A percentile compares a stretch with the other conserved stretches of the same genome.
These are phyloP conservation scores for Garcileccinum viscosum DNA, from an alignment of 1,284 basidiomycete genomes.

Conservation along the genomic window DNA sequence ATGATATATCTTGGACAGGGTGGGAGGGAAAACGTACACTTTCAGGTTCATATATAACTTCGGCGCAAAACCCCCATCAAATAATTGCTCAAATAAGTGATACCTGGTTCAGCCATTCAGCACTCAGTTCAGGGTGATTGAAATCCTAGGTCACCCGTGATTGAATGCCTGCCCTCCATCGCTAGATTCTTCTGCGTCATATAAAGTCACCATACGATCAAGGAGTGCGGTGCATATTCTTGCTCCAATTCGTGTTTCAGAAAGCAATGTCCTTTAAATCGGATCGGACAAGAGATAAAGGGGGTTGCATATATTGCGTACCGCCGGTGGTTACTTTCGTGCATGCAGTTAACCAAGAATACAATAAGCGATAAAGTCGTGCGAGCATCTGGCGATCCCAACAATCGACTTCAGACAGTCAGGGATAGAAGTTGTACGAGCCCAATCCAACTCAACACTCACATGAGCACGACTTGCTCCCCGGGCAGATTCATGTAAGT, in stretches of 20 bases:
- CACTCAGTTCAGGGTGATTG: constrained; percentile 3
- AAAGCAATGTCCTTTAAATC: constrained; percentile 47
- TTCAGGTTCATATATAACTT: constrained; percentile 57
- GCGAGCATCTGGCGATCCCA: constrained; percentile 69
- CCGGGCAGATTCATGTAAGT: constrained; percentile 70
- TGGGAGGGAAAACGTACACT: constrained; percentile 47
- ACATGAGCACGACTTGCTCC: constrained; percentile 80
- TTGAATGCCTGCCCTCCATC: constrained; percentile 74
- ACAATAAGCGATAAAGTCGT: constrained; percentile 70
- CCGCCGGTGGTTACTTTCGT: constrained; percentile 60
- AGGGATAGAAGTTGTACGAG: constrained; percentile 15
- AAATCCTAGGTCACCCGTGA: constrained; percentile 58
- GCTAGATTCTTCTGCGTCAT: constrained; percentile 67
- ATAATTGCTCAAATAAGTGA: constrained; percentile 58
- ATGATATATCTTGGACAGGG: constrained; percentile 14
- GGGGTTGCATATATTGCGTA: constrained; percentile 45
- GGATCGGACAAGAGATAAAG: constrained; percentile 2
- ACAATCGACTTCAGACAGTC: constrained; percentile 62
- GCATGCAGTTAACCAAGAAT: constrained; percentile 75
- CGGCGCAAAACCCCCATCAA: constrained; percentile 56
- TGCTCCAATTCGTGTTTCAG: constrained; percentile 57
- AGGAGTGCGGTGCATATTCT: constrained; percentile 68
- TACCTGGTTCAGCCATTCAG: constrained; percentile 48
- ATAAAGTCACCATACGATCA: constrained; percentile 69
- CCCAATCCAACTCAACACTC: constrained; percentile 34